Percentiles rank a stretch among this genome's conserved stretches.
Conservation (phyloP, 2,329 filamentous ascomycete genomes). For the Penicillium sp. region DNA sequence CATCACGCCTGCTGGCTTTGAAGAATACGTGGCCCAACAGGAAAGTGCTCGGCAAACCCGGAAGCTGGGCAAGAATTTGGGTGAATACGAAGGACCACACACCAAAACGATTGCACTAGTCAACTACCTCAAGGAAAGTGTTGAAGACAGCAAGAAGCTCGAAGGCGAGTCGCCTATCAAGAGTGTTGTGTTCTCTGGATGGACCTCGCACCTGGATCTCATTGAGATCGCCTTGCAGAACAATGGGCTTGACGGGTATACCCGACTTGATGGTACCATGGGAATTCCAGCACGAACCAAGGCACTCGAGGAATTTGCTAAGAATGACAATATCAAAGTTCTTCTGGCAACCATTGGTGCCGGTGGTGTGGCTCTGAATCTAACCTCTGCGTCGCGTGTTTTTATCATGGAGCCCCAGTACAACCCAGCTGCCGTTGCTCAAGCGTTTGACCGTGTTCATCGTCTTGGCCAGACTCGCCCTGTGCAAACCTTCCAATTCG, state of each 20-base stretch:
- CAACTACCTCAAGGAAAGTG: conserved; percentile 67
- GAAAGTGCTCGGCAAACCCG: conserved; percentile 52
- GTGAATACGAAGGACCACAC: conserved; percentile 78
- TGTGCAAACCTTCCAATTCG: conserved; percentile 82
- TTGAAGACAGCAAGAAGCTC: conserved; percentile 52
- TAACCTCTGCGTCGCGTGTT: conserved; percentile 80
- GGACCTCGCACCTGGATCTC: conserved; percentile 91
- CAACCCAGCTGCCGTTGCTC: conserved; percentile 91
- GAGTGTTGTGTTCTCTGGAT: conserved; percentile 92
- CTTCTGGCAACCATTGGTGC: conserved; percentile 92
- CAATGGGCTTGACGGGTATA: conserved; percentile 57
- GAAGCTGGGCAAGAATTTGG: conserved; percentile 60
- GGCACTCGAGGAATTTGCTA: conserved; percentile 75
- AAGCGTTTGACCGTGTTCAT: conserved; percentile 91
- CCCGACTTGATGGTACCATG: conserved; percentile 90
- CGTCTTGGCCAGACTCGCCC: conserved; percentile 85
- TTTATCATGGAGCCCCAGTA: conserved; percentile 99
- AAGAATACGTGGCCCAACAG: conserved; percentile 54
- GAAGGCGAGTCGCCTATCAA: conserved; percentile 75
- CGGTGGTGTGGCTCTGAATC: conserved; percentile 85
- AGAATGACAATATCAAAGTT: conserved; percentile 68
- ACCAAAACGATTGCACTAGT: conserved; percentile 87
- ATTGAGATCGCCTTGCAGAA: conserved; percentile 77
- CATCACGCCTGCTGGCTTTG: conserved; percentile 61
- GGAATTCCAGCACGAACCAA: conserved; percentile 68